A percentile compares a stretch with the other conserved stretches of the same genome.
phyloP scores from a whole-genome alignment of 2,329 filamentous ascomycete genomes.

The Parafenestella ontariensis region DNA sequence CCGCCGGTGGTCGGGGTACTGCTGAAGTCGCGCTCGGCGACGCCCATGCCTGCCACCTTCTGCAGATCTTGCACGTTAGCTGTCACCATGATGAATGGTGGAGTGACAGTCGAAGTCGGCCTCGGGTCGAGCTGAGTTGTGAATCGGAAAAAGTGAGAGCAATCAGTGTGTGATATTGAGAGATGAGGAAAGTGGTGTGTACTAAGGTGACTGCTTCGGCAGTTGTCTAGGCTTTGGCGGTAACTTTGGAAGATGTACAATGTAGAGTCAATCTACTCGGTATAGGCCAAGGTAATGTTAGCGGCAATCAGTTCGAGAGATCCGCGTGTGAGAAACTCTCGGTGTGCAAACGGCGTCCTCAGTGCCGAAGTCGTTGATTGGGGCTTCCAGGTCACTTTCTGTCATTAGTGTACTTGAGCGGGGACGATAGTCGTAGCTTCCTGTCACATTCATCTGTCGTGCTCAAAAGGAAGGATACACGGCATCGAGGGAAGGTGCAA shows the following conservation, averaged over 20 bases:
- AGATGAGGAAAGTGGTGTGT: neutral
- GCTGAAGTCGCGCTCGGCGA: neutral
- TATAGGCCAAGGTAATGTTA: neutral
- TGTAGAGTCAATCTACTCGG: neutral
- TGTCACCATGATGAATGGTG: neutral
- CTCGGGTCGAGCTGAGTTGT: neutral
- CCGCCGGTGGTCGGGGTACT: neutral
- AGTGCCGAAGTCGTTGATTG: no score
- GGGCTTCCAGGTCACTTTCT: neutral
- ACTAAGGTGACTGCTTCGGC: neutral
- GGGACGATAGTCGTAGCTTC: neutral
- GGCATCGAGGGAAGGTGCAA: neutral
- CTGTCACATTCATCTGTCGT: neutral
- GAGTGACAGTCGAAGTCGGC: neutral
- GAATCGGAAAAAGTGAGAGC: neutral
- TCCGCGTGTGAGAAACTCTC: neutral
- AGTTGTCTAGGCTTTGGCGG: neutral
- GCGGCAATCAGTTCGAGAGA: neutral
- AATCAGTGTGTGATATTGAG: neutral
- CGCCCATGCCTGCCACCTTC: neutral
- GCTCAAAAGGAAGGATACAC: neutral
- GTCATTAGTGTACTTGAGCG: neutral
- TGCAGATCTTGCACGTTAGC: neutral
- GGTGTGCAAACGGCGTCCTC: neutral
- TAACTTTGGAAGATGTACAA: neutral